A percentile compares a stretch with the other conserved stretches of the same genome.
Conservation (phyloP, 306 rosid species). For the Vicia villosa region DNA sequence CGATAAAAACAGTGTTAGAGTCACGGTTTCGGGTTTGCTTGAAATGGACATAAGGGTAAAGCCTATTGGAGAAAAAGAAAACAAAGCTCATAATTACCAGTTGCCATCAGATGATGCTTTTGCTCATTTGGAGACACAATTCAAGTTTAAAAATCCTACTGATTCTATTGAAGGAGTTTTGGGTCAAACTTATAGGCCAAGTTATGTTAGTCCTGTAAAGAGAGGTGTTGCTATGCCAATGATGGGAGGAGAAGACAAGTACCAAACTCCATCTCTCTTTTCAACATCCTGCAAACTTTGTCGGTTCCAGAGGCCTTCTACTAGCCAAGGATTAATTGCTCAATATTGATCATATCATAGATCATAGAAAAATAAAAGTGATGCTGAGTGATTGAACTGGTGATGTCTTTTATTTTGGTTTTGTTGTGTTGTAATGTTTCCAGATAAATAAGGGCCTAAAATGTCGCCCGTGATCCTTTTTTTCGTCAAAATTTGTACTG, state of each 20-base stretch:
- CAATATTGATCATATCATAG: constrained; percentile 40
- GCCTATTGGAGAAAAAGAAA: constrained; percentile 67
- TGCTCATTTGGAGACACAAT: constrained; percentile 78
- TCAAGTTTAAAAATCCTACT: constrained; percentile 53
- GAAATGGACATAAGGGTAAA: constrained; percentile 65
- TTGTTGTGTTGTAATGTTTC: constrained; percentile 25
- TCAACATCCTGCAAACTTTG: constrained; percentile 58
- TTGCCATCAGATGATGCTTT: constrained; percentile 61
- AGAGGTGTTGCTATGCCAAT: constrained; percentile 75
- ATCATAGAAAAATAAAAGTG: not conserved
- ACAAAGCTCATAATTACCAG: constrained; percentile 72
- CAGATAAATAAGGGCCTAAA: constrained; percentile 49
- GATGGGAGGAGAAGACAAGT: constrained; percentile 80
- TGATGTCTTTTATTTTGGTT: constrained; percentile 25
- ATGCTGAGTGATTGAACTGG: constrained; percentile 8
- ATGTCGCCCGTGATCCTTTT: constrained; percentile 42
- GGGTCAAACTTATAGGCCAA: constrained; percentile 74
- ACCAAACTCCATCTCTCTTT: constrained; percentile 52
- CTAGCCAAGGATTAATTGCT: constrained; percentile 46
- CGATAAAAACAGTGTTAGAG: constrained; percentile 58
- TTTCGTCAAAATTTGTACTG: constrained; percentile 9
- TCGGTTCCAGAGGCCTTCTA: constrained; percentile 56
- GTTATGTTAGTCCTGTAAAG: constrained; percentile 71
- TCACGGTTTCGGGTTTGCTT: constrained; percentile 54
- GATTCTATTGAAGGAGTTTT: constrained; percentile 71